A percentile compares a stretch with the other conserved stretches of the same genome.
phyloP scores from a whole-genome alignment of 1,139 yeast genomes.

The Candida labiduridarum region DNA sequence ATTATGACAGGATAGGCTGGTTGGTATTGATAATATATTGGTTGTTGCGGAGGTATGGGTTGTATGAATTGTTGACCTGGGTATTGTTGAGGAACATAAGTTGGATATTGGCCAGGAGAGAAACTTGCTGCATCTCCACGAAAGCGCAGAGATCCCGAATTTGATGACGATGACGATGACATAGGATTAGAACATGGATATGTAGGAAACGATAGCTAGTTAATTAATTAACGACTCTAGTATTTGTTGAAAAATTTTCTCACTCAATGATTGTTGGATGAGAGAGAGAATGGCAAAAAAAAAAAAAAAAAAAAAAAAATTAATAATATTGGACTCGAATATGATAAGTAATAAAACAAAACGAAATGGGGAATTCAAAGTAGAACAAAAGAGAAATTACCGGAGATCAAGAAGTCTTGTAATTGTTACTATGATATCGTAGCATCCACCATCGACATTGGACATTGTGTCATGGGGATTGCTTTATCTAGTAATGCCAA shows the following conservation, averaged over 20 bases:
- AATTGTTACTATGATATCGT: conserved; percentile 57
- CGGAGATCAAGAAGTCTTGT: conserved; percentile 86
- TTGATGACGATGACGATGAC: conserved; percentile 21
- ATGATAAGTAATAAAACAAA: neutral
- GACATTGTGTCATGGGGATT: conserved; percentile 60
- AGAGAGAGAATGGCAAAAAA: conserved; percentile 6
- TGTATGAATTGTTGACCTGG: conserved; percentile 23
- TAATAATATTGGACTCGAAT: neutral
- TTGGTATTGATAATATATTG: conserved; percentile 22
- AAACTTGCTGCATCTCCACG: conserved; percentile 48
- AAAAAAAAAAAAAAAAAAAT: neutral
- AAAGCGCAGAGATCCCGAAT: conserved; percentile 41
- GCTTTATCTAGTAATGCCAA: conserved; percentile 40
- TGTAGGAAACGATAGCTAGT: neutral
- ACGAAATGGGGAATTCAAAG: neutral
- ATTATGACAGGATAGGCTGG: conserved; percentile 17
- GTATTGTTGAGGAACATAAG: conserved; percentile 21
- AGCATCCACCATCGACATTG: conserved; percentile 52
- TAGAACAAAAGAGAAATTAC: no score
- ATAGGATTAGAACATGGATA: conserved; percentile 19
- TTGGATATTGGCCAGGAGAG: conserved; percentile 32
- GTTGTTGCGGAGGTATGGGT: conserved; percentile 23
- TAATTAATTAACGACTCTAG: neutral
- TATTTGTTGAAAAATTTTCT: conserved; percentile 2
- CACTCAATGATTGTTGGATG: conserved; percentile 8